phyloP scores from a whole-genome alignment of 176 grass and related monocot species.

The Typha latifolia region DNA sequence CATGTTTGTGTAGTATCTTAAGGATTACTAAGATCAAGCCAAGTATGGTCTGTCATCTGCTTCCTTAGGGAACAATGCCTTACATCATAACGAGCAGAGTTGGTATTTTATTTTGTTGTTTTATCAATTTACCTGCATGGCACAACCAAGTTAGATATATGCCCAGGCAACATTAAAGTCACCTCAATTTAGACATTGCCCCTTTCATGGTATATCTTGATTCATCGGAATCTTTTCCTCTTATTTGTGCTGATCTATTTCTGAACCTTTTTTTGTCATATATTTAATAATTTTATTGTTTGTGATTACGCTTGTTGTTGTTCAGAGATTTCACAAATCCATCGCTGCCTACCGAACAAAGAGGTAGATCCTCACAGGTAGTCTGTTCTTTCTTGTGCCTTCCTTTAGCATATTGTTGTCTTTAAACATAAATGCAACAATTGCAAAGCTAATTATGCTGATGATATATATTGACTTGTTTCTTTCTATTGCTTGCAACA shows the following conservation, averaged over 20 bases:
- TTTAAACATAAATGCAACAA: not conserved
- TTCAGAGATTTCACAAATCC: constrained; percentile 97
- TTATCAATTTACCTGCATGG: too few species aligned
- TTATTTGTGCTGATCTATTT: not conserved
- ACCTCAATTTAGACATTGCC: too few species aligned
- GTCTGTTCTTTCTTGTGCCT: constrained; percentile 11
- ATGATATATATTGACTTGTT: not conserved
- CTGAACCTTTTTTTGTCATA: not conserved
- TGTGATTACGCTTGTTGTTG: not conserved
- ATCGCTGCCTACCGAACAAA: constrained; percentile 80
- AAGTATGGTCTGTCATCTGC: too few species aligned
- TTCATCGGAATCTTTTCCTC: too few species aligned
- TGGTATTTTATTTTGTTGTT: too few species aligned
- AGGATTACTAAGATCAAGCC: too few species aligned
- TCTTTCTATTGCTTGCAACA: constrained; percentile 19
- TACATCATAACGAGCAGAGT: too few species aligned
- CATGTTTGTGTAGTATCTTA: too few species aligned
- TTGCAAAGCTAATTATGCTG: not conserved
- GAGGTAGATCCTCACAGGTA: constrained; percentile 68
- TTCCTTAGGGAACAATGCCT: too few species aligned
- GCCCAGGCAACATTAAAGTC: too few species aligned
- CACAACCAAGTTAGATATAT: too few species aligned
- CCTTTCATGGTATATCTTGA: not conserved
- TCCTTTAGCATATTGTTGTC: not conserved
- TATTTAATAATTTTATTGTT: not conserved